Conservation (phyloP, 306 rosid species). For the Dalbergia oliveri region DNA sequence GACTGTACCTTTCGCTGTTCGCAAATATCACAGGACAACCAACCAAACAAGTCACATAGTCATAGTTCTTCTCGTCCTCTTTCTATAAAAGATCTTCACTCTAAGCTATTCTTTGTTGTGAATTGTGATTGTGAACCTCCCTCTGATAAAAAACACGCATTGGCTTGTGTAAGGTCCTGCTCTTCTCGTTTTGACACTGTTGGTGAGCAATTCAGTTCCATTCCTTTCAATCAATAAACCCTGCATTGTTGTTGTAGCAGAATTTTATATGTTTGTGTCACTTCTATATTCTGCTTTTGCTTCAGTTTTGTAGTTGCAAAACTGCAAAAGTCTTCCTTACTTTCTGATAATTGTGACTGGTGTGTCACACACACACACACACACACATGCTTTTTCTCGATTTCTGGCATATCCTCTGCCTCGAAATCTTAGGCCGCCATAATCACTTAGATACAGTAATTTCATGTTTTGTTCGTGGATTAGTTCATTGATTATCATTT, state of each 20-base stretch:
- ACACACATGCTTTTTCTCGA: neutral
- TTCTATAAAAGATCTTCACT: neutral
- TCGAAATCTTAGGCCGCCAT: no score
- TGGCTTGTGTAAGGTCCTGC: neutral
- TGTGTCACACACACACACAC: neutral
- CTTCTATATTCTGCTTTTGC: neutral
- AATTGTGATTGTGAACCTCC: no score
- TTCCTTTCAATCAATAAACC: no score
- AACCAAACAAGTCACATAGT: no score
- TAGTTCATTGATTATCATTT: neutral
- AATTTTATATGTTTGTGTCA: no score
- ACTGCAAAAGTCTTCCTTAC: no score
- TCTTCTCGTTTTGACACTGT: neutral
- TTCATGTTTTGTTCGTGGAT: neutral
- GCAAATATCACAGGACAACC: no score
- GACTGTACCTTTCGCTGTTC: no score
- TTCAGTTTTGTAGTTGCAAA: neutral
- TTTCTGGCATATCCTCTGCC: neutral
- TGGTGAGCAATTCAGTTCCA: neutral
- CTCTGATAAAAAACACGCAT: neutral
- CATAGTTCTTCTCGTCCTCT: neutral
- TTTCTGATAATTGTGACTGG: neutral
- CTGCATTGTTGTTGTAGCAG: no score
- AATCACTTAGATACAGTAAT: neutral
- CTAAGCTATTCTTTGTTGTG: neutral